Percentiles rank a stretch among this genome's conserved stretches.
phyloP scores from a whole-genome alignment of 176 grass and related monocot species.

The Avena insularis region DNA sequence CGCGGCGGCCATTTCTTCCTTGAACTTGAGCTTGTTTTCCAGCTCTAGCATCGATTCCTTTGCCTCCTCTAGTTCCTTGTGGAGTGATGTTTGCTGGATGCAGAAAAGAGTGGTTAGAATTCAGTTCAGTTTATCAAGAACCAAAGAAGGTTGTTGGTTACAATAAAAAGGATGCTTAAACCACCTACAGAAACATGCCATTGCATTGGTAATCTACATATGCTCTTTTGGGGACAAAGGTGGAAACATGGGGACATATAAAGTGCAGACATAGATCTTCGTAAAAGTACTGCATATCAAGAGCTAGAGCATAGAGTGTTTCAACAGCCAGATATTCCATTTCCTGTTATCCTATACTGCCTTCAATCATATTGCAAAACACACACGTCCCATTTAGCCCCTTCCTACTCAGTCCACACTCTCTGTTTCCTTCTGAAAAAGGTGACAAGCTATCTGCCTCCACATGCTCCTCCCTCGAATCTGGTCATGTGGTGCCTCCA shows the following conservation, averaged over 20 bases:
- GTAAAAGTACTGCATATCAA: neutral
- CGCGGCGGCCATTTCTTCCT: conserved; percentile 83
- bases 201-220: neutral
- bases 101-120: too few relatives aligned
- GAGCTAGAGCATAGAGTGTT: neutral
- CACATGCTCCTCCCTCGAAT: too few relatives aligned
- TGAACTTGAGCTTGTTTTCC: conserved; percentile 97
- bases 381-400: neutral
- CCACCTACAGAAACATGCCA: neutral
- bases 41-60: conserved; percentile 72
- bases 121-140: neutral
- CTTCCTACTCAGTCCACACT: neutral
- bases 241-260: neutral
- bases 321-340: neutral
- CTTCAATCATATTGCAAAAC: neutral
- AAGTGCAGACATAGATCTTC: neutral
- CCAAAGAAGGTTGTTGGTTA: neutral
- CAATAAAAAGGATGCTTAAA: neutral
- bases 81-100: conserved; percentile 70
- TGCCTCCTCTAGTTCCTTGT: conserved; percentile 84
- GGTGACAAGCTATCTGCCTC: neutral
- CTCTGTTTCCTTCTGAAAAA: neutral
- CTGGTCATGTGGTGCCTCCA: too few relatives aligned
- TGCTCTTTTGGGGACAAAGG: neutral
- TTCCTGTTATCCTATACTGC: neutral